phyloP scores from a whole-genome alignment of 495 filamentous ascomycete species.

The Letharia lupina region DNA sequence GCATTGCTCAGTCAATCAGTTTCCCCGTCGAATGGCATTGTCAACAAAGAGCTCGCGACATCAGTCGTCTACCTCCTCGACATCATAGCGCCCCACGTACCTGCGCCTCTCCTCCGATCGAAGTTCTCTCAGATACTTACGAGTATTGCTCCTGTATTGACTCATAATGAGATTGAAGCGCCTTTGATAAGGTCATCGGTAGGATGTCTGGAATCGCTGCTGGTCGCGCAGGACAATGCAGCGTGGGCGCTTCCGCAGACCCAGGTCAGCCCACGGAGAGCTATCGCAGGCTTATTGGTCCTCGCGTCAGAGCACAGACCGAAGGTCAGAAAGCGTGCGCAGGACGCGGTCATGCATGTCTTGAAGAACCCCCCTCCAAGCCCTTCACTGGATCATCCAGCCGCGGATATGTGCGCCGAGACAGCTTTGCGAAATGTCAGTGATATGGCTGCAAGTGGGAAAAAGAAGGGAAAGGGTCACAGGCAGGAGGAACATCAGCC shows the following conservation, averaged over 20 bases:
- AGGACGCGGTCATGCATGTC: slow-evolving; percentile 78
- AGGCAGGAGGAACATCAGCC: slow-evolving; percentile 58
- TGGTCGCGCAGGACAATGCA: slow-evolving; percentile 76
- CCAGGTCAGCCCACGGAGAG: slow-evolving; percentile 79
- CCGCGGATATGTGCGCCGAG: slow-evolving; percentile 91
- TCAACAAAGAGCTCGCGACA: slow-evolving; percentile 76
- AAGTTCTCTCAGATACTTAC: slow-evolving; percentile 92
- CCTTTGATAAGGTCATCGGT: slow-evolving; percentile 82
- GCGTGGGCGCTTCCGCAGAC: slow-evolving; percentile 80
- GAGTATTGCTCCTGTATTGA: slow-evolving; percentile 73
- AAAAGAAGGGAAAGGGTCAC: slow-evolving; percentile 51
- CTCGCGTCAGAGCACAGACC: slow-evolving; percentile 81
- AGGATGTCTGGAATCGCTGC: slow-evolving; percentile 79
- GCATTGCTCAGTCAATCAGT: slow-evolving; percentile 74
- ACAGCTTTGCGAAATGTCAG: slow-evolving; percentile 68
- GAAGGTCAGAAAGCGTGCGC: slow-evolving; percentile 89
- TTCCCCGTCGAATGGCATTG: slow-evolving; percentile 48
- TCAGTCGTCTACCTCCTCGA: slow-evolving; percentile 96
- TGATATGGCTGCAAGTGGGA: slow-evolving; percentile 54
- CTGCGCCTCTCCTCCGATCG: slow-evolving; percentile 73
- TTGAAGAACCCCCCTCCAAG: slow-evolving; percentile 77
- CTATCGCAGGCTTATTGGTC: slow-evolving; percentile 74
- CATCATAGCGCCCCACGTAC: slow-evolving; percentile 71
- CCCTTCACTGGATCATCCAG: slow-evolving; percentile 86
- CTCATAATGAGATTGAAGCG: slow-evolving; percentile 74